Evolutionary conservation across 2,329 filamentous ascomycete genomes (phyloP), one percentile per base, ranked within the genome.

Genomic region (Aureobasidium sp.): DNA sequence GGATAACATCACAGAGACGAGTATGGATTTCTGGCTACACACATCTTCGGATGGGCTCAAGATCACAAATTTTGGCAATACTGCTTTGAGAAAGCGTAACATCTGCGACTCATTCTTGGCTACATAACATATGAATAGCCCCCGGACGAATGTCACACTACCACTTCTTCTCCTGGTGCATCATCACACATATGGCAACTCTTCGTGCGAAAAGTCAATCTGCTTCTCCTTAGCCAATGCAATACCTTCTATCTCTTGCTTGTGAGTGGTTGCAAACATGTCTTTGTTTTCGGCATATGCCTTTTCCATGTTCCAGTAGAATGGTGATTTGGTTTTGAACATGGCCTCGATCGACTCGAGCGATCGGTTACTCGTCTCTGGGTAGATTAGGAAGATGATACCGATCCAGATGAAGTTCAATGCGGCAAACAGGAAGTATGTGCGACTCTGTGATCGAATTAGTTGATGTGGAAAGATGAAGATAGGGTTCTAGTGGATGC

Each of bases 341-440:
- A 94, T 78, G 0, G 93, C 78, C 67, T 94, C 89, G 82, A 94
- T 93, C 23, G 64, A 59, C 25, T 67, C 65, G 4, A 67, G 29
- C 18, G 65, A 50, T 5, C 65, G 31, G 20, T 67, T 58, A 72
- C 90, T 93, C 4, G 88, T 92, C 74, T 94, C 92, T 0, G 91
- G 92, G 66, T 93, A 94, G 0, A 94, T 72, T 0, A 90, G 89
- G 89, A 90, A 94, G 0, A 93, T 88, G 78, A 93, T 87, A 0
- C 90, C 86, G 6, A 94, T 90, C 1, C 86, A 85, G 36, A 92
- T 76, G 11, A 89, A 77, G 72, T 93, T 94, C 73, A 85, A 87
- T 5, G 85, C 88, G 1, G 86, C 92, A 71, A 94, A n/a, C n/a
- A n/a, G n/a, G n/a, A n/a, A n/a, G n/a, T n/a, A n/a, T n/a, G n/a